These are phyloP conservation scores for Cordia subcordata DNA, from an alignment of 257 asterid species.

Conservation along the genomic window DNA sequence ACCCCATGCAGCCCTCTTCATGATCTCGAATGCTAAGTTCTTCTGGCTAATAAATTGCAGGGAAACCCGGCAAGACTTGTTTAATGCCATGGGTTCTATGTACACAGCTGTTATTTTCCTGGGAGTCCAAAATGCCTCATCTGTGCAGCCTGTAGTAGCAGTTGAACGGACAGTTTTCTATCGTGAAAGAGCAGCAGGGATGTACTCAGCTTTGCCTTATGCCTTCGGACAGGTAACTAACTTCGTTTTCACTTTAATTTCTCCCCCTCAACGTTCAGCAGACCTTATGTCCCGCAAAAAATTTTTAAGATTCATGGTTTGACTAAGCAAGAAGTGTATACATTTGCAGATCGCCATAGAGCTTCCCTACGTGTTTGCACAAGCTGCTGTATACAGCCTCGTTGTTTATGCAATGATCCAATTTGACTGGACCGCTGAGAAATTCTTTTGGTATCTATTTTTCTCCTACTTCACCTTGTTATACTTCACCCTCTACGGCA, in stretches of 20 bases:
- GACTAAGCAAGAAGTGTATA: background rate
- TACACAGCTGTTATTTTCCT: constrained; percentile 62
- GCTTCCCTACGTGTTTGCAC: constrained; percentile 60
- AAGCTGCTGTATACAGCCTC: constrained; percentile 49
- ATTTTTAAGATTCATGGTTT: no score
- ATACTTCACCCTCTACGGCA: constrained; percentile 78
- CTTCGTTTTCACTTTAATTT: background rate
- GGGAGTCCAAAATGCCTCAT: constrained; percentile 60
- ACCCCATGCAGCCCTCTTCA: background rate
- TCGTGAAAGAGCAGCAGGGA: constrained; percentile 90
- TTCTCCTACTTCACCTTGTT: constrained; percentile 73
- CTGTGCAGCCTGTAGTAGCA: constrained; percentile 80
- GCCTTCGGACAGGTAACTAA: constrained; percentile 70
- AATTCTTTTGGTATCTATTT: constrained; percentile 71
- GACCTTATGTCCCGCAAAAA: background rate
- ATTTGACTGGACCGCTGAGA: constrained; percentile 61
- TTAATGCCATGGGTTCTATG: constrained; percentile 92
- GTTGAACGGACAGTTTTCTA: constrained; percentile 78
- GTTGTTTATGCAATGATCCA: constrained; percentile 76
- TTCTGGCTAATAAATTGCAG: constrained; percentile 23
- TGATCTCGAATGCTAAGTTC: background rate
- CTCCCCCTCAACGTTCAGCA: no score
- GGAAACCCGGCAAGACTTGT: constrained; percentile 50
- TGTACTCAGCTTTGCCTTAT: constrained; percentile 82
- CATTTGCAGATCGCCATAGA: constrained; percentile 55